Conservation (phyloP, 805 yeast species). For the Spathaspora hagerdaliae region DNA sequence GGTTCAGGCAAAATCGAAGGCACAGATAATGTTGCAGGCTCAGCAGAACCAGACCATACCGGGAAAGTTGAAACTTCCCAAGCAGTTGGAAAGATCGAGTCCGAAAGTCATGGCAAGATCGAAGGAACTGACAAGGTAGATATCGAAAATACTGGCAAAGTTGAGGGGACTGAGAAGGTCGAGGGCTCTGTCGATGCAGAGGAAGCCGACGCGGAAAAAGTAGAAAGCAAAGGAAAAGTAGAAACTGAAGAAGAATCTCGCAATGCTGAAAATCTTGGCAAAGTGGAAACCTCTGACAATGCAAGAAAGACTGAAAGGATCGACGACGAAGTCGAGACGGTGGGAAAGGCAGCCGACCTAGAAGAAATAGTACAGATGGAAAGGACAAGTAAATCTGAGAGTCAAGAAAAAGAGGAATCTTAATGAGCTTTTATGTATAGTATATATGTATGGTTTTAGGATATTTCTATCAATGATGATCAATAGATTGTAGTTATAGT, state of each 20-base stretch:
- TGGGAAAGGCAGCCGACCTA: conserved; percentile 8
- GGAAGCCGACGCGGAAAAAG: neutral
- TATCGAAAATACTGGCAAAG: conserved; percentile 8
- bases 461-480: too few relatives aligned
- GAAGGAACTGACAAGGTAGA: conserved; percentile 6
- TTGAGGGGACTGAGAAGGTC: conserved; percentile 6
- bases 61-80: neutral
- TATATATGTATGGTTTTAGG: too few relatives aligned
- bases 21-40: neutral
- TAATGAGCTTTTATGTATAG: too few relatives aligned
- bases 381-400: conserved; percentile 5
- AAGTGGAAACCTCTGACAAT: neutral
- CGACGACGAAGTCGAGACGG: conserved; percentile 6
- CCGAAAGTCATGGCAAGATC: neutral
- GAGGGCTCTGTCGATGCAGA: conserved; percentile 1
- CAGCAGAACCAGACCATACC: neutral
- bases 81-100: neutral
- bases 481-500: too few relatives aligned
- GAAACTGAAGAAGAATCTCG: too few relatives aligned
- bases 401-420: too few relatives aligned
- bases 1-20: conserved; percentile 7
- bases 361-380: conserved; percentile 1
- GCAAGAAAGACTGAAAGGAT: conserved; percentile 2
- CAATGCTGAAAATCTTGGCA: neutral
- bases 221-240: neutral